A percentile compares a stretch with the other conserved stretches of the same genome.
Evolutionary conservation across 2,329 filamentous ascomycete genomes (phyloP).

Genomic region (Domatiomyces catenatus): DNA sequence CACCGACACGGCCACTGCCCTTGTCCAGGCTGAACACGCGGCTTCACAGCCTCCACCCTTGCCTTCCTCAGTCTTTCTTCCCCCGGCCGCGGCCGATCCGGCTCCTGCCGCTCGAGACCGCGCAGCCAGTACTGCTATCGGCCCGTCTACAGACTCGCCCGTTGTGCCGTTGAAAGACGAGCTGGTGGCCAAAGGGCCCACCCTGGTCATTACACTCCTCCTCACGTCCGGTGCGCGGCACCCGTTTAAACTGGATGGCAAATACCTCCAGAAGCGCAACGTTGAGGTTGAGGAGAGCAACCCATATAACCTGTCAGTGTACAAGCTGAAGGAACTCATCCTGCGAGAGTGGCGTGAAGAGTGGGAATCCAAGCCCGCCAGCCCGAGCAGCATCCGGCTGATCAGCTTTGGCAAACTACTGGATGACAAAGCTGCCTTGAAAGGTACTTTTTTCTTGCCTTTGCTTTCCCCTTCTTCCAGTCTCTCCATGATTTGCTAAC

Average conservation of each 20-base stretch:
- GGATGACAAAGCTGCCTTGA: slow-evolving; percentile 72
- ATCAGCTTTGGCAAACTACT: slow-evolving; percentile 85
- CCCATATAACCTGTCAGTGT: slow-evolving; percentile 79
- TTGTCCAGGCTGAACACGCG: slow-evolving; percentile 10
- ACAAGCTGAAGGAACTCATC: slow-evolving; percentile 87
- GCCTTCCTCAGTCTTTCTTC: slow-evolving; percentile 3
- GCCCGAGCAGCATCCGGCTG: slow-evolving; percentile 74
- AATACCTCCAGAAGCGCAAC: slow-evolving; percentile 66
- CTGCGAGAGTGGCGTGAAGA: slow-evolving; percentile 81
- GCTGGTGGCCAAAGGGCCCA: slow-evolving; percentile 28
- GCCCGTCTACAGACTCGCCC: slow-evolving; percentile 16
- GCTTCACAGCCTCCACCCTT: slow-evolving; percentile 3
- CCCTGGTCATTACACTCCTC: slow-evolving; percentile 54
- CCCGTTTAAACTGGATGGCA: slow-evolving; percentile 78
- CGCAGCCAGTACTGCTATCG: slow-evolving; percentile 15
- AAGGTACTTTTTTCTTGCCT: slow-evolving; percentile 40
- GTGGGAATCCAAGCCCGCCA: slow-evolving; percentile 75
- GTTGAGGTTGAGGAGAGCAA: slow-evolving; percentile 64
- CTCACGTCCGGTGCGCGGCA: slow-evolving; percentile 70
- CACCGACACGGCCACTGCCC: slow-evolving; percentile 15
- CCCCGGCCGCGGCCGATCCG: slow-evolving; percentile 1
- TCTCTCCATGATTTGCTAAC: not conserved
- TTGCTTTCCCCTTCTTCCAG: not conserved
- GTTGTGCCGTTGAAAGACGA: slow-evolving; percentile 22
- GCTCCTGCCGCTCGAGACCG: slow-evolving; percentile 5